Conservation (phyloP, 306 rosid species). For the Parietaria judaica region DNA sequence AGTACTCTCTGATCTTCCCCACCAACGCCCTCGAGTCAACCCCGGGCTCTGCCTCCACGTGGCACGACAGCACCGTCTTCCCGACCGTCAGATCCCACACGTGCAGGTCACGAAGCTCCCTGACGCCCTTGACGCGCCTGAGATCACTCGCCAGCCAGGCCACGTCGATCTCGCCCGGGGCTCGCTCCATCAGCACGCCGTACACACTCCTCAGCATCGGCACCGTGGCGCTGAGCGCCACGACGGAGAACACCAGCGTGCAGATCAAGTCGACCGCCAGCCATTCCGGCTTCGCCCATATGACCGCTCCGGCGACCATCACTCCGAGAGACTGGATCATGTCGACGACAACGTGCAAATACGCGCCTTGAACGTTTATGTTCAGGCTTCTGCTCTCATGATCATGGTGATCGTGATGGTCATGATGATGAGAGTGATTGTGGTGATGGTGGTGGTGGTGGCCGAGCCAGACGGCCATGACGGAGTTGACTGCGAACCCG, state of each 20-base stretch:
- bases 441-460: constrained; percentile 29
- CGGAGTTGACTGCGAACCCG: constrained; percentile 60
- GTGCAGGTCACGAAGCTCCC: constrained; percentile 62
- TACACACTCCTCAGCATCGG: constrained; percentile 53
- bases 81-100: constrained; percentile 84
- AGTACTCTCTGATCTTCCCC: constrained; percentile 38
- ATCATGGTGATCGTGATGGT: constrained; percentile 22
- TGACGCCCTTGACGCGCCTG: constrained; percentile 63
- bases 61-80: constrained; percentile 66
- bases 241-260: constrained; percentile 62
- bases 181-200: constrained; percentile 68
- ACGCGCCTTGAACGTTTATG: constrained; percentile 90
- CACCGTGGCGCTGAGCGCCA: constrained; percentile 56
- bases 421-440: constrained; percentile 10
- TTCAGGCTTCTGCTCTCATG: constrained; percentile 30
- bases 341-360: constrained; percentile 80
- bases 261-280: constrained; percentile 62
- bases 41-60: constrained; percentile 50
- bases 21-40: constrained; percentile 40
- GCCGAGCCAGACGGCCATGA: constrained; percentile 89
- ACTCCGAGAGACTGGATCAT: constrained; percentile 92
- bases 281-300: constrained; percentile 76
- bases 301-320: constrained; percentile 80
- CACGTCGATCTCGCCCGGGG: constrained; percentile 53
- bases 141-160: constrained; percentile 43